These are phyloP conservation scores for Isabelozyma heimii DNA, from an alignment of 805 yeast species.

Conservation along the genomic window DNA sequence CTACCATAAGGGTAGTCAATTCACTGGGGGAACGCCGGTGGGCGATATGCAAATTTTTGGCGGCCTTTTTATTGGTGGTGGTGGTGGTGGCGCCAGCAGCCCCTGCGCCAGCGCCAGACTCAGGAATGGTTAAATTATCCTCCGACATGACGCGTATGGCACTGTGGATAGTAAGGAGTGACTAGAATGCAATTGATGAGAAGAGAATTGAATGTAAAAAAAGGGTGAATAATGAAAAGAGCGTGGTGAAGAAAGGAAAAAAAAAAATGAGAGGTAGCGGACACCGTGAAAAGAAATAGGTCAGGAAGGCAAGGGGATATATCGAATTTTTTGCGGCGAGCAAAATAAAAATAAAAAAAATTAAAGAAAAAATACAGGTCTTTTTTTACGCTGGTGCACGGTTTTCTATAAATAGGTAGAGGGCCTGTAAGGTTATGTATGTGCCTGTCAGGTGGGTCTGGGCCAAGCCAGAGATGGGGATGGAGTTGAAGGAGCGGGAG, in stretches of 20 bases:
- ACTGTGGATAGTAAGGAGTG: not conserved
- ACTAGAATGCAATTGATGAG: not conserved
- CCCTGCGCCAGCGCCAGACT: constrained; percentile 5
- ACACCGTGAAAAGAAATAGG: not conserved
- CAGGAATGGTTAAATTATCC: constrained; percentile 2
- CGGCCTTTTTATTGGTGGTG: constrained; percentile 16
- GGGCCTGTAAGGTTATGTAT: not conserved
- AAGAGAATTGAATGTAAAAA: not conserved
- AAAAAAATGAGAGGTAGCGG: not conserved
- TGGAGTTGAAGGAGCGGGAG: too few species aligned
- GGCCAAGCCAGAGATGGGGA: not conserved
- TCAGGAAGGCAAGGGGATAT: not conserved
- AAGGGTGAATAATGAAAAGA: not conserved
- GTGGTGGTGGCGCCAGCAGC: constrained; percentile 1
- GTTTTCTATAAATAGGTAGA: not conserved
- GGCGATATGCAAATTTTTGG: constrained; percentile 74
- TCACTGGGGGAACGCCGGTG: constrained; percentile 96
- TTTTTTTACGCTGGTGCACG: not conserved
- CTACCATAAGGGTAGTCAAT: constrained; percentile 88
- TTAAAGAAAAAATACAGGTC: not conserved
- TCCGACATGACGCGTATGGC: not conserved
- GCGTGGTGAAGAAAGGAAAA: not conserved
- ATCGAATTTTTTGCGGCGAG: not conserved
- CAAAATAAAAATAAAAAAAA: not conserved
- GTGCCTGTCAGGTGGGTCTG: not conserved